Evolutionary conservation across 768 basidiomycete genomes (phyloP), one percentile per base, ranked within the genome.

Genomic region (Suillus ampliporus): DNA sequence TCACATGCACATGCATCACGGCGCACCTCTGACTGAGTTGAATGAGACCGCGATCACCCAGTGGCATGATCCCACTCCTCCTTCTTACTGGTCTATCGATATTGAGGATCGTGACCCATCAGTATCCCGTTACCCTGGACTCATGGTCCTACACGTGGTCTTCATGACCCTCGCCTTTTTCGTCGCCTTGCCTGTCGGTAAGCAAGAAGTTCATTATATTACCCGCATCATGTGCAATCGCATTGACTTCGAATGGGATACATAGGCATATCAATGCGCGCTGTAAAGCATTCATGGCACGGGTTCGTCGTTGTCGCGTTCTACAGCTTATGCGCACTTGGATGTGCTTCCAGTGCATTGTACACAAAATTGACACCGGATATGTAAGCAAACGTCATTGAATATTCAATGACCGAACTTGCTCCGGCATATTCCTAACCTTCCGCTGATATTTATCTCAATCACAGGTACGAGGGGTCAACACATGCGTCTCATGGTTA

Each of bases 31-130:
- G 28, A 66, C 81, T n/a, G 78, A 83, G 63, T 79, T 96, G 60
- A 92, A 96, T 74, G 95, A 95, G 72, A 90, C 91, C 0, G 86
- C 90, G 59, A 77, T 95, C 53, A 78, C 86, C 37, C 72, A 85
- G 66, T 76, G 79, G 60, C 93, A 95, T 72, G 72, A 79, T 0
- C 87, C 88, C 0, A 91, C 89, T 0, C 91, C 91, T 0, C 86
- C 89, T 0, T 94, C 93, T 3, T 97, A 94, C 74, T 94, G 87
- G 75, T 88, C 90, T 15, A 84, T 90, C 66, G 95, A 96, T 74
- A 84, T 88, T 72, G 87, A 90, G 40, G 80, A 83, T 54, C 74
- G 71, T 8, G 83, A 80, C 61, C 71, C 75, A 10, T 75, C 75
- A 23, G 75, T 79, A 35, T 64, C 77, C 28, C 82, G 86, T 41